A percentile compares a stretch with the other conserved stretches of the same genome.
These are phyloP conservation scores for Pseudogymnoascus verrucosus DNA, from an alignment of 2,329 filamentous ascomycete species.

Conservation along the genomic window DNA sequence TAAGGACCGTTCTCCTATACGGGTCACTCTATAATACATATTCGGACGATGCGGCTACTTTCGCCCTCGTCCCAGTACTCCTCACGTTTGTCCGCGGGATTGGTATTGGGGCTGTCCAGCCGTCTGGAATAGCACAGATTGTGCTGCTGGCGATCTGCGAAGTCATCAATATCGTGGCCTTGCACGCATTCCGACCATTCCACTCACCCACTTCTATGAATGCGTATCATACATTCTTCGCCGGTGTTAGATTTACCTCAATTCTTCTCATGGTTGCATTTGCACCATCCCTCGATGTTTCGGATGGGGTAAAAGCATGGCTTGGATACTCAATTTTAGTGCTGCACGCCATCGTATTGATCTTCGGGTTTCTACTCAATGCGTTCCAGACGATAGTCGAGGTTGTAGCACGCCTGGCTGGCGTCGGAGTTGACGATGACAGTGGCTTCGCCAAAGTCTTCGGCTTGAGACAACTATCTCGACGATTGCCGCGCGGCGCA, in stretches of 20 bases:
- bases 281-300: slow-evolving; percentile 71
- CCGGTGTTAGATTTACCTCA: slow-evolving; percentile 65
- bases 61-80: slow-evolving; percentile 78
- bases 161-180: slow-evolving; percentile 76
- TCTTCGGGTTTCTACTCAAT: slow-evolving; percentile 91
- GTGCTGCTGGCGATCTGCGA: slow-evolving; percentile 91
- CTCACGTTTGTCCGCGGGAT: slow-evolving; percentile 81
- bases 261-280: slow-evolving; percentile 76
- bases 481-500: slow-evolving; percentile 54
- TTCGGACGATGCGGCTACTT: slow-evolving; percentile 84
- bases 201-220: slow-evolving; percentile 95
- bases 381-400: slow-evolving; percentile 85
- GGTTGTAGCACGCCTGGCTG: slow-evolving; percentile 72
- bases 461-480: slow-evolving; percentile 79
- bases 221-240: slow-evolving; percentile 82
- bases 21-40: slow-evolving; percentile 97
- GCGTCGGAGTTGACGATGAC: slow-evolving; percentile 69
- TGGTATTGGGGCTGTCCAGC: slow-evolving; percentile 85
- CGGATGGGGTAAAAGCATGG: slow-evolving; percentile 79
- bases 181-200: slow-evolving; percentile 86
- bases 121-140: slow-evolving; percentile 86
- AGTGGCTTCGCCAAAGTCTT: slow-evolving; percentile 74
- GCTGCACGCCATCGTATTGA: slow-evolving; percentile 73
- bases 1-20: slow-evolving; percentile 81
- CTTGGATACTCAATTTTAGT: slow-evolving; percentile 87